Conservation (phyloP, 192 early-diverging fungal species). For the Gigaspora rosea region DNA sequence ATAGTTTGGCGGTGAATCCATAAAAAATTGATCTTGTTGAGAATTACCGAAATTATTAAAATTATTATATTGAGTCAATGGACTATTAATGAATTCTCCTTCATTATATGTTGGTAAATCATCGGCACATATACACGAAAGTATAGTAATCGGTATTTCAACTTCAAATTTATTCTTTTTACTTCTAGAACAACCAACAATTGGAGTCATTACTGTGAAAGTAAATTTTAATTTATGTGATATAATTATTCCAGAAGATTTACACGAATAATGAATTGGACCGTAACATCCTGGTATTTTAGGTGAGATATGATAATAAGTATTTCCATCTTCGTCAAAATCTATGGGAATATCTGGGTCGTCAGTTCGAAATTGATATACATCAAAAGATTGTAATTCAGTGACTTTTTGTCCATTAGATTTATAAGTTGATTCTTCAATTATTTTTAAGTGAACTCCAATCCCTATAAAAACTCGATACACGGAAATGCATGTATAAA, state of each 20-base stretch:
- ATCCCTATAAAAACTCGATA: too few relatives aligned
- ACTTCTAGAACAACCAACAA: neutral
- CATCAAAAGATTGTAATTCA: neutral
- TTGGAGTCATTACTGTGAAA: neutral
- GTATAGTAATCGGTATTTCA: neutral
- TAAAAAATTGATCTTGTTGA: neutral
- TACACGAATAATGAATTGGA: neutral
- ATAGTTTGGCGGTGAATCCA: neutral
- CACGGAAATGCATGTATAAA: too few relatives aligned
- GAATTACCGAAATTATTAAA: neutral
- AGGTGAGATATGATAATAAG: neutral
- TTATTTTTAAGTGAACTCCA: neutral
- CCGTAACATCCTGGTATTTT: neutral
- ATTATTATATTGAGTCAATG: neutral
- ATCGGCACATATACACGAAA: constrained; percentile 19
- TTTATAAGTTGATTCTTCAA: neutral
- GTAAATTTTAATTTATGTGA: neutral
- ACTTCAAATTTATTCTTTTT: neutral
- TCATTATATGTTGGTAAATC: constrained; percentile 5
- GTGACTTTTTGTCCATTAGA: neutral
- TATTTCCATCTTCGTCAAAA: neutral
- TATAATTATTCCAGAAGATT: neutral
- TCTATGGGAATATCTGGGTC: neutral
- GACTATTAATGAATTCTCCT: neutral
- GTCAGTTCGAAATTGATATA: neutral